Evolutionary conservation across 73 alveolate genomes (phyloP).

Genomic region (Blepharisma japonicum): DNA sequence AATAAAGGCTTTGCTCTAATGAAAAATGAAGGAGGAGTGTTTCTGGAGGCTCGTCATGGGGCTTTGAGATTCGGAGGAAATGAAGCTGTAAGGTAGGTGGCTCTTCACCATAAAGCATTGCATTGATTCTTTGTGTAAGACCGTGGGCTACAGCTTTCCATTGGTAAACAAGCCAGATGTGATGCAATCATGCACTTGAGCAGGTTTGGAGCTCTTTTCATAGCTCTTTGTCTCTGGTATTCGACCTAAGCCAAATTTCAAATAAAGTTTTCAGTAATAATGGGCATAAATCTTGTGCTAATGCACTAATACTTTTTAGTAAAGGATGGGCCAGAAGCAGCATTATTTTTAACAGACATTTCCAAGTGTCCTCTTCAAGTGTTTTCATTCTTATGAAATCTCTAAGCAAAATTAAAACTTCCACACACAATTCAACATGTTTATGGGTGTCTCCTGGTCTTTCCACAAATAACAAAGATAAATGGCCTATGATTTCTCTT

Average conservation of each 20-base stretch:
- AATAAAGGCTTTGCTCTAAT: slow-evolving; percentile 2
- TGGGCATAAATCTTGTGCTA: slow-evolving; percentile 1
- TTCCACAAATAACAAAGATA: not conserved
- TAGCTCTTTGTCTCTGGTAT: not conserved
- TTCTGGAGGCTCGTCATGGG: not conserved
- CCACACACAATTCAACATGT: not conserved
- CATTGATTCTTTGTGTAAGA: not conserved
- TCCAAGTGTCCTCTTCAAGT: not conserved
- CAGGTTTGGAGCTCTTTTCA: not conserved
- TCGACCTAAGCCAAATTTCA: slow-evolving; percentile 28
- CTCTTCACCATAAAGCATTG: slow-evolving; percentile 7
- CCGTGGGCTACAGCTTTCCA: not conserved
- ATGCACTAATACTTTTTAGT: not conserved
- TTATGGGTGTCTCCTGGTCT: slow-evolving; percentile 10
- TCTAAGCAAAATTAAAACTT: not conserved
- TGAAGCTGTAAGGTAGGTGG: not conserved
- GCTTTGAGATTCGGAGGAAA: not conserved
- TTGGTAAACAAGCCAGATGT: slow-evolving; percentile 17
- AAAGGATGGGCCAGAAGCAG: not conserved
- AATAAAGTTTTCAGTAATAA: not conserved
- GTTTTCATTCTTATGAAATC: not conserved
- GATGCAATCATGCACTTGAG: not conserved
- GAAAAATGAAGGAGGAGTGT: not conserved
- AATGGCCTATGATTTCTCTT: slow-evolving; percentile 5
- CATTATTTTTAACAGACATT: not conserved